Evolutionary conservation across 345 rosid genomes (phyloP), one percentile per base, ranked within the genome.

Genomic region (Zanthoxylum bungeanum): DNA sequence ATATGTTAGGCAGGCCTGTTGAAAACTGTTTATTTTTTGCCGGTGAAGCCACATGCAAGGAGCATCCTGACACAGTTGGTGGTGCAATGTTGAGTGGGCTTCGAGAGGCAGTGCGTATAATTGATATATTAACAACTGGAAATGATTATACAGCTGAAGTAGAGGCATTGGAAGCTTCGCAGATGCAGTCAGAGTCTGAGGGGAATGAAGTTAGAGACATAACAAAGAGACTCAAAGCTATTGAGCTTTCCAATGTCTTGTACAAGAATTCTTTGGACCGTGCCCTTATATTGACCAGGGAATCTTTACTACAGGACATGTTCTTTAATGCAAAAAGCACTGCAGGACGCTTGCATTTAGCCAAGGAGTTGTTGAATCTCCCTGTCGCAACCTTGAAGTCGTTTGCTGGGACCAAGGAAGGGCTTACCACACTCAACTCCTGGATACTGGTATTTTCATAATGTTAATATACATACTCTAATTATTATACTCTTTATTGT

Each of bases 61-160:
- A 96, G 86, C 98, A 96, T 86, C 99, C 99, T 75, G 99, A 96
- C 80, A 96, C 99, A 19, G 99, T 96, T 77, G 98, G 99, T 78
- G 99, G 99, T 80, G 99, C 99, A 59, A 91, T 96, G 99, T 82
- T 93, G 91, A 93, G 93, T 72, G 99, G 99, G 80, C 92, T 96
- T 19, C 89, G 99, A 25, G 99, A 96, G 85, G 99, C 99, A 27
- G 99, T 89, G 37, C 97, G 99, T 53, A 87, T 96, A 59, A 86
- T 96, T 76, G 98, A 89, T 85, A 88, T 93, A 84, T 75, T 96
- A 33, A 84, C 84, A 27, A 86, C 84, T 76, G 98, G 99, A 82
- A 86, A 85, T 79, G 99, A 96, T 84, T 85, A 85, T 82, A 85
- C 91, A 27, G 88, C 96, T 39, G 99, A 96, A 83, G 89, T 86